Evolutionary conservation across 768 basidiomycete species (phyloP), one percentile per base, ranked within the genome.

Genomic region (Mycena sanguinolenta): DNA sequence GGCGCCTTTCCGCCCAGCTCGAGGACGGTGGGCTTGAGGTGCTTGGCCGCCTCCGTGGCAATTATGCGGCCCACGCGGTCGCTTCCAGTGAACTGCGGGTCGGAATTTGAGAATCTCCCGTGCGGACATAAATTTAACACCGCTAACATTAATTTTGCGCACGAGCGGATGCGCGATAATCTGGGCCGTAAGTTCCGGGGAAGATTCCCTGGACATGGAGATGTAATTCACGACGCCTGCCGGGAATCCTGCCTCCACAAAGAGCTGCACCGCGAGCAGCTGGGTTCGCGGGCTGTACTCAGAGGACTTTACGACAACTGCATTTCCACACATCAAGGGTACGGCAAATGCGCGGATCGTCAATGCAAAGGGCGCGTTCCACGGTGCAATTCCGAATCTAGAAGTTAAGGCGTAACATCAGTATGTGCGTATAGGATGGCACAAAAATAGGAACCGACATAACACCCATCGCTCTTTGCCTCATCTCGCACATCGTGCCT

Each of bases 161-260:
- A 90, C 82, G 23, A 79, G 75, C 3, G 87, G 86, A 73, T 91
- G 86, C 2, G 83, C 87, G 64, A 91, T 90, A 25, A 90, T 83
- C 75, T 88, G 82, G 0, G 87, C 80, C 0, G 85, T 85, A 38
- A 86, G 74, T 1, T 75, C 72, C 3, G 89, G 87, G 0, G 86
- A 81, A 52, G 77, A 80, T 46, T 86, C 82, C 19, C 78, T 75
- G 6, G 86, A 83, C 69, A 85, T 84, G 8, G 86, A 83, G 19
- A 91, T 73, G 73, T 84, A 86, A 72, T 91, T 90, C 8, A 92
- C 73, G 9, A 89, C 90, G 8, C 90, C 90, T 19, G 80, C 76
- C 6, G 91, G 91, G 1, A 93, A 77, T 1, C 91, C 90, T 0
- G 90, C 91, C 70, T 89, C 86, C 17, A 86, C 79, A 25, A 90